Conservation (phyloP, 2,329 filamentous ascomycete genomes). For the Aspergillus sp. region DNA sequence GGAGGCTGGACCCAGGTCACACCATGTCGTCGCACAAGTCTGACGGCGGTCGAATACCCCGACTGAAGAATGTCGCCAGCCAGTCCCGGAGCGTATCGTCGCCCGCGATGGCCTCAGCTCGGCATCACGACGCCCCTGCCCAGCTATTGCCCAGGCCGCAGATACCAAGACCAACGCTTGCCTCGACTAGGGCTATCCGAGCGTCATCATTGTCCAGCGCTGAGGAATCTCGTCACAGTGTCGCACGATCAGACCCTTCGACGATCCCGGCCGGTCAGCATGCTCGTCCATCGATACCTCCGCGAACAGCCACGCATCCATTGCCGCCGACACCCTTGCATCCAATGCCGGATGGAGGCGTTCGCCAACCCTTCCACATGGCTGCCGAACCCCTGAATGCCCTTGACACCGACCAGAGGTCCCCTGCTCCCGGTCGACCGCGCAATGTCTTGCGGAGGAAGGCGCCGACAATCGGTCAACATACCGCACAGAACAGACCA, state of each 20-base stretch:
- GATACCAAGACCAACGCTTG: constrained; percentile 27
- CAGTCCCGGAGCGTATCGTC: constrained; percentile 28
- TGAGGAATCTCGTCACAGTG: constrained; percentile 25
- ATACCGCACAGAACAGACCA: constrained; percentile 26
- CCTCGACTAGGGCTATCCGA: constrained; percentile 25
- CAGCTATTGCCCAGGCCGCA: constrained; percentile 29
- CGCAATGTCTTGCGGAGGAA: constrained; percentile 47
- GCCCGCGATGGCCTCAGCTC: constrained; percentile 25
- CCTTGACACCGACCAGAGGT: constrained; percentile 21
- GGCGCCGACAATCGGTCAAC: constrained; percentile 43
- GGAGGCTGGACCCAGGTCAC: constrained; percentile 28
- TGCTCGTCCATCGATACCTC: constrained; percentile 32
- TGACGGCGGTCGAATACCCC: constrained; percentile 34
- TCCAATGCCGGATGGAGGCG: constrained; percentile 11
- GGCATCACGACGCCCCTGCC: constrained; percentile 18
- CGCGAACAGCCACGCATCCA: constrained; percentile 30
- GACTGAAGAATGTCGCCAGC: constrained; percentile 28
- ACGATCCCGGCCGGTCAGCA: constrained; percentile 25
- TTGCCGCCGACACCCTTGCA: constrained; percentile 14
- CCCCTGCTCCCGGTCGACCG: constrained; percentile 26
- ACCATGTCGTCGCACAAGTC: constrained; percentile 42
- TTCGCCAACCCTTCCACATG: constrained; percentile 9
- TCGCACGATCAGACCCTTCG: constrained; percentile 23
- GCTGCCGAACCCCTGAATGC: constrained; percentile 12
- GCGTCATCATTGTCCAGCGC: constrained; percentile 33